Conservation (phyloP, 208 protist species). For the Leishmania lainsoni region DNA sequence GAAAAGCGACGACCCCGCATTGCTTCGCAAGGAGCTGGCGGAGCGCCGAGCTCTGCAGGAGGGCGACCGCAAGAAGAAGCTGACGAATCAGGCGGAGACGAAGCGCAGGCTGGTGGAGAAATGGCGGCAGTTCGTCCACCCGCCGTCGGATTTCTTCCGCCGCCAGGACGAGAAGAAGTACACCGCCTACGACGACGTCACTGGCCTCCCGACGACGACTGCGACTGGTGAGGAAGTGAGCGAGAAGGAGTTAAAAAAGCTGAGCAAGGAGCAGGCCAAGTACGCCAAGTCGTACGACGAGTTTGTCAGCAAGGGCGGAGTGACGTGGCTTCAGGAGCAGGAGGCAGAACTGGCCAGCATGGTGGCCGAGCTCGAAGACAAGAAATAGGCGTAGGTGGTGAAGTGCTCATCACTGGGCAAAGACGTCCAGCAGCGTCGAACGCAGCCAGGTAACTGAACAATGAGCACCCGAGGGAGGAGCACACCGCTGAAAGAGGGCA, state of each 20-base stretch:
- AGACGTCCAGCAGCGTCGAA: neutral
- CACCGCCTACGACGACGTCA: slow-evolving; percentile 51
- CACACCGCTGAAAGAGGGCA: neutral
- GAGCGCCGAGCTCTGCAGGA: slow-evolving; percentile 46
- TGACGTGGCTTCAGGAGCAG: slow-evolving; percentile 49
- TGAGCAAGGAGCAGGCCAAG: slow-evolving; percentile 72
- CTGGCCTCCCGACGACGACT: slow-evolving; percentile 52
- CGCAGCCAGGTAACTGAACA: neutral
- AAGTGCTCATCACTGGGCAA: neutral
- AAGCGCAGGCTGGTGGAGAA: slow-evolving; percentile 26
- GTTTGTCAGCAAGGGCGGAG: slow-evolving; percentile 62
- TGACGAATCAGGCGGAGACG: slow-evolving; percentile 65
- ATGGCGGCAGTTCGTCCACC: too few species aligned
- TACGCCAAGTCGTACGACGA: slow-evolving; percentile 73
- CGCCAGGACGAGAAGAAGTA: slow-evolving; percentile 47
- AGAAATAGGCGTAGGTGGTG: neutral
- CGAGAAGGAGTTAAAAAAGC: slow-evolving; percentile 76
- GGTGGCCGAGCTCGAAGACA: slow-evolving; percentile 21
- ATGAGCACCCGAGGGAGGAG: neutral
- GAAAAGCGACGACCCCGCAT: slow-evolving; percentile 74
- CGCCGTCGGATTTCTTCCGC: slow-evolving; percentile 9
- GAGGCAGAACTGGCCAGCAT: slow-evolving; percentile 46
- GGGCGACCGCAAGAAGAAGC: slow-evolving; percentile 24
- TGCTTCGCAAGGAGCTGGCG: slow-evolving; percentile 59
- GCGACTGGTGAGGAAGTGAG: slow-evolving; percentile 43